Conservation (phyloP, 2,329 filamentous ascomycete genomes). For the Alternaria dauci region DNA sequence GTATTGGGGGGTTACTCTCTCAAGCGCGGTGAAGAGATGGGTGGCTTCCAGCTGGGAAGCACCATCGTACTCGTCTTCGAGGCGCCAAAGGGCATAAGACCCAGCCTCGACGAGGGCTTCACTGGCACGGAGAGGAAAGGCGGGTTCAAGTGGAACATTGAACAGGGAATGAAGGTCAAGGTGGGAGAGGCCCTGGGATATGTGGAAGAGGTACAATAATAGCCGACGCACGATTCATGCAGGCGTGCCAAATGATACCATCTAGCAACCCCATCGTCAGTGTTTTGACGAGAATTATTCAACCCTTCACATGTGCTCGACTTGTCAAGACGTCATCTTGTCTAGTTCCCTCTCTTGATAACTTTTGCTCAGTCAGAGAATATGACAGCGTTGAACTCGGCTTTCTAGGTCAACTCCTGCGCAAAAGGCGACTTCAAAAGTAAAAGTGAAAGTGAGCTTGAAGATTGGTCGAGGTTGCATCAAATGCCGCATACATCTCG, state of each 20-base stretch:
- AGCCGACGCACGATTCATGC: neutral
- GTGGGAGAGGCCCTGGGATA: slow-evolving; percentile 86
- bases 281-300: neutral
- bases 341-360: too few species aligned
- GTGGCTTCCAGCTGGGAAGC: slow-evolving; percentile 93
- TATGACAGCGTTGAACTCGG: neutral
- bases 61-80: slow-evolving; percentile 97
- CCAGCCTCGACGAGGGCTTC: slow-evolving; percentile 66
- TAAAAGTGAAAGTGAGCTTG: too few species aligned
- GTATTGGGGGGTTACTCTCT: slow-evolving; percentile 85
- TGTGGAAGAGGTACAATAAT: slow-evolving; percentile 60
- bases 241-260: slow-evolving; percentile 7
- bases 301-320: neutral
- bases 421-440: neutral
- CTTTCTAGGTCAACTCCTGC: neutral
- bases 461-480: too few species aligned
- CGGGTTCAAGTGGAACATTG: slow-evolving; percentile 86
- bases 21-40: slow-evolving; percentile 93
- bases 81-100: slow-evolving; percentile 72
- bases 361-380: neutral
- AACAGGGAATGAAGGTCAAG: slow-evolving; percentile 87
- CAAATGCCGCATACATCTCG: too few species aligned
- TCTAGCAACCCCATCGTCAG: neutral
- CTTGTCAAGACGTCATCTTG: too few species aligned
- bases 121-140: slow-evolving; percentile 62